Conservation (phyloP, 192 early-diverging fungal species). For the Podila clonocystis region DNA sequence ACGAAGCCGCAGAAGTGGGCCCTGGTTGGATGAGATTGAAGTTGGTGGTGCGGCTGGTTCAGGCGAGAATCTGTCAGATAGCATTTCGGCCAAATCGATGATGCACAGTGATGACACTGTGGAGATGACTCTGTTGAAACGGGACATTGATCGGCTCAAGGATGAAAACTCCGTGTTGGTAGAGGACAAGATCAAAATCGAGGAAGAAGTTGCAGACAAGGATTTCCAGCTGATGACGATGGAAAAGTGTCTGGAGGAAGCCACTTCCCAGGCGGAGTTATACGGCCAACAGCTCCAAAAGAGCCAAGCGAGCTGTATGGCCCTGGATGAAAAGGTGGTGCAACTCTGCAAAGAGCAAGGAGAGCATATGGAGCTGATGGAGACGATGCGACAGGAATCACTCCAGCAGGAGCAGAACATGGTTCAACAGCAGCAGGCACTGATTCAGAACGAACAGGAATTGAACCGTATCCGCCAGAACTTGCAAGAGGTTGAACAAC, state of each 20-base stretch:
- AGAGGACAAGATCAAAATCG: constrained; percentile 25
- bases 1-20: background rate
- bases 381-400: constrained; percentile 28
- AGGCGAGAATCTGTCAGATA: constrained; percentile 44
- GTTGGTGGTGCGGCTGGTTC: background rate
- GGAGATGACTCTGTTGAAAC: constrained; percentile 39
- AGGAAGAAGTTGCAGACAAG: constrained; percentile 26
- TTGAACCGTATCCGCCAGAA: constrained; percentile 4
- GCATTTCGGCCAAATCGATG: constrained; percentile 30
- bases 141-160: constrained; percentile 39
- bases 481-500: constrained; percentile 24
- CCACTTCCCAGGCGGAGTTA: constrained; percentile 36
- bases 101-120: constrained; percentile 47
- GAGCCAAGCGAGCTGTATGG: constrained; percentile 10
- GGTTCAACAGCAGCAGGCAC: constrained; percentile 11
- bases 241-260: constrained; percentile 47
- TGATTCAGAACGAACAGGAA: constrained; percentile 24
- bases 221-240: constrained; percentile 44
- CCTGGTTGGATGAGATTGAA: background rate
- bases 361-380: constrained; percentile 35
- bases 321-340: constrained; percentile 22
- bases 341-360: constrained; percentile 24
- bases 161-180: constrained; percentile 35
- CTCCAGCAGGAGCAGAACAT: constrained; percentile 24
- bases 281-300: constrained; percentile 27